Base-by-base conservation (phyloP, 2,329 filamentous ascomycete genomes). In the Fusarium succisae region DNA sequence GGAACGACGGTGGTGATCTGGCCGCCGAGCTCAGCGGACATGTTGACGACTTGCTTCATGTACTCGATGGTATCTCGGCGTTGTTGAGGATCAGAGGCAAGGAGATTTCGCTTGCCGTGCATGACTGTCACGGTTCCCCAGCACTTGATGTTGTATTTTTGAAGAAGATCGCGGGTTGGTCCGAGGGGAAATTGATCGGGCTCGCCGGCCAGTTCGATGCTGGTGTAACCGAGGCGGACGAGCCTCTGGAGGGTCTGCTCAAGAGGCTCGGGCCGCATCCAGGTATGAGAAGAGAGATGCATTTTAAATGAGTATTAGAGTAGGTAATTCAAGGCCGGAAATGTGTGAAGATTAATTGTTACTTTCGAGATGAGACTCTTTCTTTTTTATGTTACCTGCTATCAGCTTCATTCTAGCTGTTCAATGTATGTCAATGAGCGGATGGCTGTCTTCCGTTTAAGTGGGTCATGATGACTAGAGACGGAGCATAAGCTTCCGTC, bases 121-220 rank as follows among this genome's bases (percentile, higher is more conserved):
- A 69, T 64, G 35, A 76, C 62, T 2, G 74, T 76, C 37, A 76
- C 74, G 1, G 74, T 72, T 6, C 72, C 74, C 72, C 71, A 76
- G 28, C 71, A 75, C 20, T 56, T 66, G 1, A 76, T 61, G 4
- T 48, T 18, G 50, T 76, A 73, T 17, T 75, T 75, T 6, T 66
- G 9, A 10, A 76, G 48, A n/a, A 76, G 60, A 0, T 62, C 37
- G 6, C 45, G 61, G 4, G 73, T 76, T 38, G 63, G 37, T 1
- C n/a, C 13, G 4, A 68, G 37, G 2, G 58, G n/a, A 2, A 61
- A 72, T 3, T 65, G 68, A 8, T 44, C 44, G 28, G 74, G 74
- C 6, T 76, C 73, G 1, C 70, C 73, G 8, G 67, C 70, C 5
- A 76, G 28, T 24, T 76, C 74, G 8, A 76, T 50, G 4, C 73